These are phyloP conservation scores for Trichoderma harzianum DNA, from an alignment of 2,329 filamentous ascomycete genomes.

Conservation along the genomic window DNA sequence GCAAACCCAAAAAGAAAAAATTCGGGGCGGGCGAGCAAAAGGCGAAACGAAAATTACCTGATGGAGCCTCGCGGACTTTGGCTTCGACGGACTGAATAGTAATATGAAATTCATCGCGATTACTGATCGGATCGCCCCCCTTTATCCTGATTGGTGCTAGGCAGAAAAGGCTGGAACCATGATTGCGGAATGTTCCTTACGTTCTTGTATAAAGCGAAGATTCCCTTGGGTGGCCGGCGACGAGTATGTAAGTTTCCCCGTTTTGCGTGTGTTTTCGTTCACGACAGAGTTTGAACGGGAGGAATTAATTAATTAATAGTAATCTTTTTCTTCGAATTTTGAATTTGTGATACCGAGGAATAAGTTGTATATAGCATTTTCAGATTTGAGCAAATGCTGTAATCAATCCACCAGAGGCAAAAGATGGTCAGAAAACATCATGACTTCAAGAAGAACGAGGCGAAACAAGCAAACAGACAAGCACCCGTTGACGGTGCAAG, in stretches of 20 bases:
- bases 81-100: not conserved
- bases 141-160: not conserved
- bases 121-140: slow-evolving; percentile 6
- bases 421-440: not conserved
- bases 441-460: not conserved
- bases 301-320: not conserved
- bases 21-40: not conserved
- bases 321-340: not conserved
- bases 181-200: not conserved
- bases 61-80: not conserved
- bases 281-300: not conserved
- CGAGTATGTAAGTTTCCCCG: not conserved
- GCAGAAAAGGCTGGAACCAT: not conserved
- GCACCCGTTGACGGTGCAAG: not conserved
- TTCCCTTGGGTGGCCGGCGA: not conserved
- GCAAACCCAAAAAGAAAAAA: not conserved
- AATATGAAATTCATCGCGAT: not conserved
- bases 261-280: not conserved
- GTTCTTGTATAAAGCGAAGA: not conserved
- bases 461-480: too few species aligned
- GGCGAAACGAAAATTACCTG: not conserved
- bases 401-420: not conserved
- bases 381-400: not conserved
- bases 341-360: not conserved
- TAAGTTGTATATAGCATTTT: not conserved